Evolutionary conservation across 176 grass and related monocot species (phyloP), one percentile per base, ranked within the genome.

Genomic region (Olyra latifolia): DNA sequence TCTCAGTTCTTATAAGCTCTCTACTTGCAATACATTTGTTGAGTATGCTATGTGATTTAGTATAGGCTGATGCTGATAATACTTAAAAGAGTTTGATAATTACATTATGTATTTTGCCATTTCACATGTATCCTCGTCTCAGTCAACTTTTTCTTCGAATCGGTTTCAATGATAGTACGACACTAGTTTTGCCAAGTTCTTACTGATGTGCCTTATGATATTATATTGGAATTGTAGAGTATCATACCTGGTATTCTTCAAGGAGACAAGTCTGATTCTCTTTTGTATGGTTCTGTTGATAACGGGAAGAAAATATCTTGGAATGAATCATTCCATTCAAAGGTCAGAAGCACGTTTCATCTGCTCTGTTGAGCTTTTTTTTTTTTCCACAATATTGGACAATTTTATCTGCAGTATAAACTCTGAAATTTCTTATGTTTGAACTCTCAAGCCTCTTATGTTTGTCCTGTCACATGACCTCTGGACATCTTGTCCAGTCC

Each of bases 281-380:
- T 99, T 64, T 67, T 99, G 42, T 99, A 99, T 70, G 96, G 96
- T 68, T 99, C 96, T 43, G 96, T 99, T 69, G 96, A 99, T 75
- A 99, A 99, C 74, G 96, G 96, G 67, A 99, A 99, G 86, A 99
- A 99, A 83, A 99, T 99, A 77, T 91, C 88, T 77, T 99, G 96
- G 96, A 91, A 99, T 0, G 96, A 99, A 71, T 81, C 93, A 13
- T 99, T 99, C 78, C 96, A 99, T 89, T 82, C 81, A 25, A 99
- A 99, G 96, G 96, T 93, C 10, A 69, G 84, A 63, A 43, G 19
- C 45, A 74, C 67, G 48, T 62, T 71, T 17, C 15, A 11, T 78
- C 25, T 5, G 1, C 15, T 43, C 12, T 79, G 27, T 55, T 54
- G n/a, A 63, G 20, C 24, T 41, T 70, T 79, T 1, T 74, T 10